phyloP scores from a whole-genome alignment of 495 filamentous ascomycete species.

The Talaromyces nanjingensis region DNA sequence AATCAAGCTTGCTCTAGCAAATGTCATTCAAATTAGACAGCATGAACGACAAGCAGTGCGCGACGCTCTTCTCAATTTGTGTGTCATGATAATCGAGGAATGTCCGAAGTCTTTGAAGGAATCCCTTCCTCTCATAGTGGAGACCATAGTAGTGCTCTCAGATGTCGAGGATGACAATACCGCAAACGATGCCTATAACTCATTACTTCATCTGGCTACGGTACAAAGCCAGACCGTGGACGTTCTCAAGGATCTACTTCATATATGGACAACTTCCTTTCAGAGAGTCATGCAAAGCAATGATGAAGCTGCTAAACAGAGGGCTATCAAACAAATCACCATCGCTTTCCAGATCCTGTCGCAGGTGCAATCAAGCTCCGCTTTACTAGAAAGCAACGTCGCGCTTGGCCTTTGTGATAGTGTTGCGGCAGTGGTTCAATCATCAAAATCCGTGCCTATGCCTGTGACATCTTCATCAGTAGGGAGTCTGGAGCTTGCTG shows the following conservation, averaged over 20 bases:
- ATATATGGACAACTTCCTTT: slow-evolving; percentile 74
- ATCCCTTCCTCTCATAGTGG: slow-evolving; percentile 63
- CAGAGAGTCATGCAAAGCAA: slow-evolving; percentile 77
- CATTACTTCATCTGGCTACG: slow-evolving; percentile 53
- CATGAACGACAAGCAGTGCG: slow-evolving; percentile 69
- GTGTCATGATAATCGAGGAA: slow-evolving; percentile 64
- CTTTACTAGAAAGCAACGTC: slow-evolving; percentile 61
- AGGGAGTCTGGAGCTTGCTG: slow-evolving; percentile 18
- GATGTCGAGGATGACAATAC: slow-evolving; percentile 37
- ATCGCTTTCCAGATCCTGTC: slow-evolving; percentile 64
- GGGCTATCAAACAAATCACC: slow-evolving; percentile 64
- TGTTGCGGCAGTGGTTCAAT: slow-evolving; percentile 31
- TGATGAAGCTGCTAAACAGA: slow-evolving; percentile 69
- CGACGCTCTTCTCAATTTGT: slow-evolving; percentile 58
- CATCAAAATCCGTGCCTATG: slow-evolving; percentile 20
- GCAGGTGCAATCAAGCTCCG: slow-evolving; percentile 57
- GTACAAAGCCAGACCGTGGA: slow-evolving; percentile 59
- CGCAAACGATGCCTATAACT: slow-evolving; percentile 30
- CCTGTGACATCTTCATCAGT: slow-evolving; percentile 18
- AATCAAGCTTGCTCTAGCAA: slow-evolving; percentile 77
- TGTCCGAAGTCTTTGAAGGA: slow-evolving; percentile 69
- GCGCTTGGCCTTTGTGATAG: slow-evolving; percentile 46
- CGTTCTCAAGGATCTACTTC: slow-evolving; percentile 61
- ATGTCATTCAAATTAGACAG: slow-evolving; percentile 67
- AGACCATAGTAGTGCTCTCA: slow-evolving; percentile 74